A percentile compares a stretch with the other conserved stretches of the same genome.
phyloP scores from a whole-genome alignment of 257 asterid species.

The Rhazya stricta region DNA sequence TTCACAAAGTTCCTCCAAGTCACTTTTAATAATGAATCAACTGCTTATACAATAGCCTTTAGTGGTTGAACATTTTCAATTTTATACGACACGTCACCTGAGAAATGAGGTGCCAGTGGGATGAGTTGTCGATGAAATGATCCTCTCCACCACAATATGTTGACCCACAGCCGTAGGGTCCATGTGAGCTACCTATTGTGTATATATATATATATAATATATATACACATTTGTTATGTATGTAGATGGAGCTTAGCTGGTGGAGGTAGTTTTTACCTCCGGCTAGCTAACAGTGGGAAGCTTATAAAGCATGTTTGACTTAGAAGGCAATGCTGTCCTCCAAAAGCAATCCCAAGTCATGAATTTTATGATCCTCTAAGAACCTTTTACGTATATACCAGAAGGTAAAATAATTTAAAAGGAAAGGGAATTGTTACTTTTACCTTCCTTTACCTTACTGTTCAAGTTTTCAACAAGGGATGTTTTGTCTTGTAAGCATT shows the following conservation, averaged over 20 bases:
- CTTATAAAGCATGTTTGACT: neutral
- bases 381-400: too few species aligned
- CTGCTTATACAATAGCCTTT: neutral
- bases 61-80: neutral
- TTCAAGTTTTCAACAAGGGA: neutral
- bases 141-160: neutral
- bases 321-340: neutral
- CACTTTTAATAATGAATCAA: neutral
- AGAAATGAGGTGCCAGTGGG: slow-evolving; percentile 1
- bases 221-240: neutral
- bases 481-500: neutral
- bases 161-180: slow-evolving; percentile 10
- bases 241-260: neutral
- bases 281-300: neutral
- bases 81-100: neutral
- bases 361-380: too few species aligned
- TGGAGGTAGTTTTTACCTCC: neutral
- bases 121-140: slow-evolving; percentile 7
- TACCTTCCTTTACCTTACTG: neutral
- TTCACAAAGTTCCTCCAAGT: neutral
- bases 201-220: too few species aligned
- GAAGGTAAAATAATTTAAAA: neutral
- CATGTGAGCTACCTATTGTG: neutral
- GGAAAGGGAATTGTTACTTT: neutral
- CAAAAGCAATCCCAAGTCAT: neutral